These are phyloP conservation scores for Pythium pyrilobum DNA, from an alignment of 352 stramenopile species.

Conservation along the genomic window DNA sequence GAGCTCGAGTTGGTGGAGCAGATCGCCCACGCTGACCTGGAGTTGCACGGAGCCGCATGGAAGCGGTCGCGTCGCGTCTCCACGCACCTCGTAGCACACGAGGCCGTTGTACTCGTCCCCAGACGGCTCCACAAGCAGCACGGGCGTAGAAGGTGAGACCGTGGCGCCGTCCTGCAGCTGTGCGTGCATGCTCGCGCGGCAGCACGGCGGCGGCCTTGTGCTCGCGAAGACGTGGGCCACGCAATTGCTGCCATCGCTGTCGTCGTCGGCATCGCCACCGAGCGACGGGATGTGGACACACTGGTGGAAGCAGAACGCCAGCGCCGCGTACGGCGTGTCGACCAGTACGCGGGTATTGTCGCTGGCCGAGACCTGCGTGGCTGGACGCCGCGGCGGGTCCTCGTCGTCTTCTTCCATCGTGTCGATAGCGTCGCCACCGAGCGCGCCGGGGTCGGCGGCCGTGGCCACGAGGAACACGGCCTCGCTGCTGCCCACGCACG, in stretches of 20 bases:
- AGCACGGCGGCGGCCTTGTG: conserved; percentile 19
- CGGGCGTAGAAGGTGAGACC: neutral
- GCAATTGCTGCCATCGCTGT: neutral
- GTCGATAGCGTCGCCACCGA: conserved; percentile 5
- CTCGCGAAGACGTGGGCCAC: conserved; percentile 13
- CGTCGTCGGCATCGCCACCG: neutral
- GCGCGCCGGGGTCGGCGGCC: neutral
- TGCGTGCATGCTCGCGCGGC: conserved; percentile 15
- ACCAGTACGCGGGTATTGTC: conserved; percentile 13
- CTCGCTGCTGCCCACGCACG: conserved; percentile 34
- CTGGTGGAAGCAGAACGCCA: conserved; percentile 20
- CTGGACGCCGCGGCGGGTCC: neutral
- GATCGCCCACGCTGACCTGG: conserved; percentile 6
- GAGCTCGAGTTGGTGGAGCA: conserved; percentile 4
- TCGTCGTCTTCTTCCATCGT: conserved; percentile 2
- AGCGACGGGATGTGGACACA: conserved; percentile 1
- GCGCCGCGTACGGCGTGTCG: conserved; percentile 4
- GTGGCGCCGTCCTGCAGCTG: neutral
- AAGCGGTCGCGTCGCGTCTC: neutral
- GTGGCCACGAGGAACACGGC: conserved; percentile 45
- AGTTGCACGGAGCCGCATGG: neutral
- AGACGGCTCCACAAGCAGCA: neutral
- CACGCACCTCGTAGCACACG: conserved; percentile 8
- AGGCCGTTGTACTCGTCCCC: conserved; percentile 10
- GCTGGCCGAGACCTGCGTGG: neutral